Conservation (phyloP, 2,329 filamentous ascomycete species). For the Didymella lethalis region DNA sequence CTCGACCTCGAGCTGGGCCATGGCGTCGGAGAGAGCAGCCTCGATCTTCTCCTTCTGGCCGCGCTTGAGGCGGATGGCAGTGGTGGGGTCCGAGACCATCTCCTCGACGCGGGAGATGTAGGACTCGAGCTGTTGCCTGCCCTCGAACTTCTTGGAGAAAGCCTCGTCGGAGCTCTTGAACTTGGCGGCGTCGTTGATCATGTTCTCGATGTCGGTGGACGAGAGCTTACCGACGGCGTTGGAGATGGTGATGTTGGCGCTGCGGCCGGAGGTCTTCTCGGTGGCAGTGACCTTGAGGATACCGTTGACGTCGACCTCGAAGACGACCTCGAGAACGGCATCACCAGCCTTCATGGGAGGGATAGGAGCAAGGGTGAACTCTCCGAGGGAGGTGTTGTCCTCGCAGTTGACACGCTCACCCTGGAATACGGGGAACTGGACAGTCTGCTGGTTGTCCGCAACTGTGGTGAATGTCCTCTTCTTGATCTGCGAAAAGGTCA, state of each 20-base stretch:
- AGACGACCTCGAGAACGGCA: conserved; percentile 95
- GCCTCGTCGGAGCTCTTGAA: conserved; percentile 98
- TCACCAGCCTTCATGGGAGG: conserved; percentile 91
- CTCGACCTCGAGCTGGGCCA: conserved; percentile 96
- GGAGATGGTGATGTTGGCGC: conserved; percentile 99
- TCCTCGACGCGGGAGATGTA: conserved; percentile 99
- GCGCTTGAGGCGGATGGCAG: conserved; percentile 97
- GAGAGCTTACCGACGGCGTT: conserved; percentile 99
- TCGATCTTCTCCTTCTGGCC: conserved; percentile 99
- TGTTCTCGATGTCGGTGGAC: conserved; percentile 92
- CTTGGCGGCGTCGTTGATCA: conserved; percentile 96
- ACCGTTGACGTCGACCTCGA: conserved; percentile 99
- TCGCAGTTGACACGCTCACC: conserved; percentile 98
- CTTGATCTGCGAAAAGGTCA: conserved; percentile 61
- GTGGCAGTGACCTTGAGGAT: conserved; percentile 99
- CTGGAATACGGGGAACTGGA: conserved; percentile 93
- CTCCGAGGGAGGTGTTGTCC: conserved; percentile 96
- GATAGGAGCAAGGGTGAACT: conserved; percentile 93
- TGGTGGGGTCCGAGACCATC: conserved; percentile 94
- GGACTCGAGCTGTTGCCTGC: conserved; percentile 97
- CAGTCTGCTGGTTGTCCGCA: conserved; percentile 56
- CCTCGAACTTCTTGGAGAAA: conserved; percentile 99
- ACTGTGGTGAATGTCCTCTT: conserved; percentile 59
- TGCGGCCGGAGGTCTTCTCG: conserved; percentile 97
- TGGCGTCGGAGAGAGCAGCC: conserved; percentile 93